These are phyloP conservation scores for Cupressus sempervirens DNA, from an alignment of 75 land plant genomes.

Conservation along the genomic window DNA sequence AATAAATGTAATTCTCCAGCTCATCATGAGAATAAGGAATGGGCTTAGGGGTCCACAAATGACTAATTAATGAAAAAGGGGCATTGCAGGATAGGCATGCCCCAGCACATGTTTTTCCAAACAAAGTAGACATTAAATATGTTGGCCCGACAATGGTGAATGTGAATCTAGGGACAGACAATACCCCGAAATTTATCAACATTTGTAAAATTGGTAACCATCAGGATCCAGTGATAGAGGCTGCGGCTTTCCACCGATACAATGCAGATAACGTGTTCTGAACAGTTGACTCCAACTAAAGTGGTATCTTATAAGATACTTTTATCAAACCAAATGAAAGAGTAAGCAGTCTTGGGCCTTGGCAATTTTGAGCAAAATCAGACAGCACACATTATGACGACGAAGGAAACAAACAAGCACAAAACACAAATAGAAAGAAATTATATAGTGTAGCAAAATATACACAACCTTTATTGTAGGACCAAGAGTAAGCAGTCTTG, in stretches of 20 bases:
- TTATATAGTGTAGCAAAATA: neutral
- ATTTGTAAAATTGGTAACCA: neutral
- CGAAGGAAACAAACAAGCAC: neutral
- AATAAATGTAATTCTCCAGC: too few species aligned
- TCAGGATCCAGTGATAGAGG: neutral
- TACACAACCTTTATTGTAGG: slow-evolving; percentile 13
- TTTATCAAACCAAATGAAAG: neutral
- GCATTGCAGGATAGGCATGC: too few species aligned
- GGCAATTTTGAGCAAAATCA: neutral
- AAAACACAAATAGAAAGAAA: neutral
- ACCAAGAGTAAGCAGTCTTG: neutral
- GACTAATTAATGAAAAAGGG: too few species aligned
- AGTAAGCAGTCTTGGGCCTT: too few species aligned
- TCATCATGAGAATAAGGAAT: too few species aligned
- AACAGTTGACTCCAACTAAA: neutral
- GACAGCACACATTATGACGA: neutral
- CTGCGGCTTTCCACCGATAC: neutral
- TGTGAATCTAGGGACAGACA: neutral
- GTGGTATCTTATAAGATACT: neutral
- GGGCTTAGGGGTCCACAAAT: too few species aligned
- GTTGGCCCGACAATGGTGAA: neutral
- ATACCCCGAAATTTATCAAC: neutral
- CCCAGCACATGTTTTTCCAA: too few species aligned
- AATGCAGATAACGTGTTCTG: neutral
- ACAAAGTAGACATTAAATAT: too few species aligned